phyloP scores from a whole-genome alignment of 108 stramenopile genomes.

The Pseudonitzschia delicatissima region DNA sequence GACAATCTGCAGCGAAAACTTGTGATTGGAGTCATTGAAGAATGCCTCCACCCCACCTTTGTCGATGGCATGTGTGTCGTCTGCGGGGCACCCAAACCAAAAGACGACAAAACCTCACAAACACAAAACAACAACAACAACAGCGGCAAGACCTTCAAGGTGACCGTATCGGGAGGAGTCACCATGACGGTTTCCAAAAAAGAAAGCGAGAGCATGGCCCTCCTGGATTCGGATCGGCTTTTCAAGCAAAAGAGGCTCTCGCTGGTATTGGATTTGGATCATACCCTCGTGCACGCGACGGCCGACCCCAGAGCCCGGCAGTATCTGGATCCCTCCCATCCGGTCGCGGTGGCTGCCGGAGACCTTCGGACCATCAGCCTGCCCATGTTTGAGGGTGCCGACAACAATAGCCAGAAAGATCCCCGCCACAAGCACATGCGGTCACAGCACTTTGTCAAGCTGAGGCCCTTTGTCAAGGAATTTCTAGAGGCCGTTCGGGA shows the following conservation, averaged over 20 bases:
- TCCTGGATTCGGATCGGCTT: constrained; percentile 46
- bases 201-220: constrained; percentile 61
- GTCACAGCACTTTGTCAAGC: constrained; percentile 75
- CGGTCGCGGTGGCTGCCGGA: constrained; percentile 8
- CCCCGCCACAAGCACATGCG: neutral
- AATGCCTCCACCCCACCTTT: constrained; percentile 73
- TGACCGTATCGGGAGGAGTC: constrained; percentile 74
- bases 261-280: constrained; percentile 87
- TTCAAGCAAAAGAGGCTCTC: constrained; percentile 48
- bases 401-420: constrained; percentile 11
- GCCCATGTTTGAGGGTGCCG: constrained; percentile 43
- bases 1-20: neutral
- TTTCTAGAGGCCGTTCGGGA: constrained; percentile 58
- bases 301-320: constrained; percentile 62
- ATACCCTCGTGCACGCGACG: constrained; percentile 86
- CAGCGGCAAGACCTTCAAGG: constrained; percentile 41
- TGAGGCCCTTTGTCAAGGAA: constrained; percentile 73
- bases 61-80: constrained; percentile 71
- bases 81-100: constrained; percentile 40
- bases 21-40: constrained; percentile 55
- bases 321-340: constrained; percentile 25
- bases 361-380: constrained; percentile 74
- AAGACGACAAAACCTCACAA: neutral
- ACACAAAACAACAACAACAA: constrained; percentile 1
- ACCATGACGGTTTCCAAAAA: constrained; percentile 65